Evolutionary conservation across 768 basidiomycete genomes (phyloP), one percentile per base, ranked within the genome.

Genomic region (Floccularia luteovirens): DNA sequence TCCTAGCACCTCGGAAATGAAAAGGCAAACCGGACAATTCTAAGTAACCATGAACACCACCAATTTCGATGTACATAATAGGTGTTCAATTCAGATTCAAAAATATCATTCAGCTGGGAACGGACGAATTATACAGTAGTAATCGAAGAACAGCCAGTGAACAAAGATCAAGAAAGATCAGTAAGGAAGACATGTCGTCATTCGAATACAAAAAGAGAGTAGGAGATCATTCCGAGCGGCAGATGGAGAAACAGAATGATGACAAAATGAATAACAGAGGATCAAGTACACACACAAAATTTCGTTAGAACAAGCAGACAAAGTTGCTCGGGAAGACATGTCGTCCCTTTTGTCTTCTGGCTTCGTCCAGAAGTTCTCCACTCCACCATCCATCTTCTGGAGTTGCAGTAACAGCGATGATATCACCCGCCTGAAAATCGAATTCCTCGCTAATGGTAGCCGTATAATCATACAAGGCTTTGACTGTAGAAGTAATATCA

Each of bases 341-440:
- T 41, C 80, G 67, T 23, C 87, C 87, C 12, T 69, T 67, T 47
- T 81, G 73, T 47, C 87, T 67, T 48, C 89, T 63, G 22, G 69
- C 67, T 49, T 89, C 85, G 45, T 88, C 84, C n/a, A 90, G 62
- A 43, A 90, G 59, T 50, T 86, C 82, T 17, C 94, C 94, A 41
- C 80, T 86, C 94, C 93, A 98, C 94, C 94, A 97, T 1, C 94
- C 94, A 52, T 96, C 93, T 51, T 92, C 91, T 3, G 91, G 91
- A 4, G 91, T 94, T 16, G 80, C 74, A 0, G 89, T 93, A 7
- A 98, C 93, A 5, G 92, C 93, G 48, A 98, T 96, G 48, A 96
- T 88, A 60, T 98, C 94, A 2, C 87, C 90, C 16, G 80, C 69
- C 55, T 92, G 89, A 78, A 98, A 97, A 57, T 93, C 87, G 58